A percentile compares a stretch with the other conserved stretches of the same genome.
Evolutionary conservation across 129 eudicot genomes (phyloP).

Genomic region (Apium graveolens): DNA sequence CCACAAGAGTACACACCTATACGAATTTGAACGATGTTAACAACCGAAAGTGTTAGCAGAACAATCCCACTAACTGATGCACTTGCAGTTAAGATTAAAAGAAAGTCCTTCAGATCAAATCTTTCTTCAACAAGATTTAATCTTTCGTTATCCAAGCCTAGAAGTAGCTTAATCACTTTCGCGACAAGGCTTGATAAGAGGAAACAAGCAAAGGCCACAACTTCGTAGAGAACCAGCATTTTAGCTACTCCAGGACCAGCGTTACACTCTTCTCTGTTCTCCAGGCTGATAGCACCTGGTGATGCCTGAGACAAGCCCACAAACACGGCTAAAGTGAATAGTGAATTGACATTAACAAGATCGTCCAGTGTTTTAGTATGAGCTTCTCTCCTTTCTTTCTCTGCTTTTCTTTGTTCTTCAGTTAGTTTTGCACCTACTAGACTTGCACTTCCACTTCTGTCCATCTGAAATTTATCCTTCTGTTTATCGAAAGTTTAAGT

Average conservation of each 20-base stretch:
- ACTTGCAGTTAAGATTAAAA: neutral
- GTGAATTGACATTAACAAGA: neutral
- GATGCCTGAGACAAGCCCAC: conserved; percentile 1
- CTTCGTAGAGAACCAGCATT: neutral
- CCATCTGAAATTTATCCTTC: neutral
- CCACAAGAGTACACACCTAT: conserved; percentile 2
- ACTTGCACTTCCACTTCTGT: neutral
- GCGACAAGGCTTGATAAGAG: neutral
- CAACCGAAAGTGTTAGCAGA: neutral
- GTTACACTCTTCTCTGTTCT: neutral
- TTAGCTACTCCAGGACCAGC: conserved; percentile 1
- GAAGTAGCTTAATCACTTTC: neutral
- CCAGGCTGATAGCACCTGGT: neutral
- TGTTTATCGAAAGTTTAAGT: too few relatives aligned
- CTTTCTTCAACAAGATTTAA: neutral
- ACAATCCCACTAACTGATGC: neutral
- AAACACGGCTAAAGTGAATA: neutral
- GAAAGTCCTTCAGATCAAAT: neutral
- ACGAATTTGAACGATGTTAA: neutral
- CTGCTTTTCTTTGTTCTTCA: neutral
- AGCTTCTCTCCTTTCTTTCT: neutral
- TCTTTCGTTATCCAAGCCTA: neutral
- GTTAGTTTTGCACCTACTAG: neutral
- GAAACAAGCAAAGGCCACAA: neutral
- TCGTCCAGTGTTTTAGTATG: neutral